A percentile compares a stretch with the other conserved stretches of the same genome.
Evolutionary conservation across 192 early-diverging fungal species (phyloP).

Genomic region (Coemansia sp.): DNA sequence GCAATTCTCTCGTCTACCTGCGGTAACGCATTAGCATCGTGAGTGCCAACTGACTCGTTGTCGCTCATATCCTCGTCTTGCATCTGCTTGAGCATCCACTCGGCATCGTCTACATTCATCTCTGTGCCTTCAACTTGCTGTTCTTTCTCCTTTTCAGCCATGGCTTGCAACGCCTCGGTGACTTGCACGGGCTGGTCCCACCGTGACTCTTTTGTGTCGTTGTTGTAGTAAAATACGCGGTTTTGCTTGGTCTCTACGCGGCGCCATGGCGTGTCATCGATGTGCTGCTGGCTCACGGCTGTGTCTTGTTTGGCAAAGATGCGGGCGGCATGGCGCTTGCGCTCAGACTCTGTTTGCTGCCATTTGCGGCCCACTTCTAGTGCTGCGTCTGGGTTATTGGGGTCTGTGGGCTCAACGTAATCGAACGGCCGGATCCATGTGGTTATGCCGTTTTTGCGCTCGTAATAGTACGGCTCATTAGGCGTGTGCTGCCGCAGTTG

Average conservation of each 20-base stretch:
- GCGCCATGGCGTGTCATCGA: conserved; percentile 10
- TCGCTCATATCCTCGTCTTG: conserved; percentile 9
- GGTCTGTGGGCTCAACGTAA: conserved; percentile 14
- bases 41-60: background rate
- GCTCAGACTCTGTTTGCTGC: conserved; percentile 12
- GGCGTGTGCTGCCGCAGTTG: conserved; percentile 8
- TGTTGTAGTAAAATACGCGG: conserved; percentile 36
- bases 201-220: conserved; percentile 10
- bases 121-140: conserved; percentile 21
- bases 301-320: conserved; percentile 23
- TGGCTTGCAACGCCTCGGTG: background rate
- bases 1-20: background rate
- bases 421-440: conserved; percentile 54
- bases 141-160: background rate
- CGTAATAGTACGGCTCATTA: conserved; percentile 42
- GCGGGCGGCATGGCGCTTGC: conserved; percentile 4
- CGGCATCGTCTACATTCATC: conserved; percentile 44
- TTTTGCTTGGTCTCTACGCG: conserved; percentile 37
- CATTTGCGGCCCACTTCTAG: conserved; percentile 18
- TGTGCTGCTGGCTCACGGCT: background rate
- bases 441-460: conserved; percentile 39
- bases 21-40: background rate
- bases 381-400: conserved; percentile 5
- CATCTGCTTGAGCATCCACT: conserved; percentile 56
- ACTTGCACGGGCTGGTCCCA: conserved; percentile 31